A percentile compares a stretch with the other conserved stretches of the same genome.
Conservation (phyloP, 192 early-diverging fungal genomes). For the Chytriomyces hyalinus region DNA sequence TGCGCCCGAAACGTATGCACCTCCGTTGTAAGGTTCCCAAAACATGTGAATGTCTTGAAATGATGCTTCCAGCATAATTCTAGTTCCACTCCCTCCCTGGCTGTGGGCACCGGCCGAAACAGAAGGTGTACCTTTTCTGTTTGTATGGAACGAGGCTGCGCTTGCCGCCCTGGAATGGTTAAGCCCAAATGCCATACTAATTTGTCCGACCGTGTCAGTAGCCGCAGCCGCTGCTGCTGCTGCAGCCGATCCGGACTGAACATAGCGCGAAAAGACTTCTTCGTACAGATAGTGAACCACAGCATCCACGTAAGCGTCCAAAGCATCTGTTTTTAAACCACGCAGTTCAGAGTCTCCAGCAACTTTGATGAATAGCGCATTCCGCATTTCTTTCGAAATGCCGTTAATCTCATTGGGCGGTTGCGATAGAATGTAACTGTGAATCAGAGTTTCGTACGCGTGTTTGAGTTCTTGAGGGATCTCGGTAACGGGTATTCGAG, state of each 20-base stretch:
- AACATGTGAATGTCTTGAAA: background rate
- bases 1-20: background rate
- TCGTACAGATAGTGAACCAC: slow-evolving; percentile 10
- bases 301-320: slow-evolving; percentile 12
- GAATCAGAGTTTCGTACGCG: slow-evolving; percentile 8
- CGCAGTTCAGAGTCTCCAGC: background rate
- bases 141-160: background rate
- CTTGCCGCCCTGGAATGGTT: background rate
- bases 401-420: background rate
- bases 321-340: background rate
- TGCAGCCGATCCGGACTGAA: background rate
- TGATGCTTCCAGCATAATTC: background rate
- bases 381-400: background rate
- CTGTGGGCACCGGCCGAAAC: background rate
- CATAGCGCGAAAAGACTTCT: slow-evolving; percentile 11
- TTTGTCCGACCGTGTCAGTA: background rate
- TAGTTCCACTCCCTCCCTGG: background rate
- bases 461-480: slow-evolving; percentile 7
- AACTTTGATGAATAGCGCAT: background rate
- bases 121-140: background rate
- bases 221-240: background rate
- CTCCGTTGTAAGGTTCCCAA: too few species aligned
- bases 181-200: background rate
- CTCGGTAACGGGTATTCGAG: background rate
- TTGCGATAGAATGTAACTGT: background rate